phyloP scores from a whole-genome alignment of 768 basidiomycete genomes.

The Suillus decipiens region DNA sequence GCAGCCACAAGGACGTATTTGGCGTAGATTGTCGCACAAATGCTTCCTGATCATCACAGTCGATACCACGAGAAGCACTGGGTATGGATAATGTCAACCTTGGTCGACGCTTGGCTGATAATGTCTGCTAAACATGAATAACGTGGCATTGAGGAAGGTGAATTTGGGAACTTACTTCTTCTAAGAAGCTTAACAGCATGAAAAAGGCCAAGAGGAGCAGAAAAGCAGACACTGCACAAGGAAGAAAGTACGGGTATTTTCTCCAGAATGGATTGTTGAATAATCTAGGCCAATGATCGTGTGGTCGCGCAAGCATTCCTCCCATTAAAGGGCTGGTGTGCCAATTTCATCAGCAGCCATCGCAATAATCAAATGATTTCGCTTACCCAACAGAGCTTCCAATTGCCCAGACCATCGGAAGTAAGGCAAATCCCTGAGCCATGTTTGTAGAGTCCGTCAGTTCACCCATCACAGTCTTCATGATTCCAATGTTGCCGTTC shows the following conservation, averaged over 20 bases:
- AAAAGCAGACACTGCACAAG: slow-evolving; percentile 27
- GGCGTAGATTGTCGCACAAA: slow-evolving; percentile 4
- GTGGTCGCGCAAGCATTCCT: slow-evolving; percentile 56
- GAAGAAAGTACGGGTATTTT: slow-evolving; percentile 40
- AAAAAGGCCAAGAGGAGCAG: slow-evolving; percentile 19
- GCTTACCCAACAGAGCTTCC: slow-evolving; percentile 36
- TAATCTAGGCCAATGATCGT: slow-evolving; percentile 50
- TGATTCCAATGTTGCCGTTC: slow-evolving; percentile 66
- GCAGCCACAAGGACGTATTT: slow-evolving; percentile 46
- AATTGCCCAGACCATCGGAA: slow-evolving; percentile 31
- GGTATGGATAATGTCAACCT: slow-evolving; percentile 12
- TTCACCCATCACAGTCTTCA: slow-evolving; percentile 71
- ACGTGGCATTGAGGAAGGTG: too few species aligned
- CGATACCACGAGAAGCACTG: too few species aligned
- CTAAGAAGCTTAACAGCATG: slow-evolving; percentile 24
- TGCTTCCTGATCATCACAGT: slow-evolving; percentile 13
- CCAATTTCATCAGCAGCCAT: not conserved
- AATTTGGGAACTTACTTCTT: slow-evolving; percentile 29
- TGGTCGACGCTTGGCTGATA: slow-evolving; percentile 12
- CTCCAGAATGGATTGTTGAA: slow-evolving; percentile 45
- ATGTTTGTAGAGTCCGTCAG: slow-evolving; percentile 50
- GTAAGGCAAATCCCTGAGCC: slow-evolving; percentile 27
- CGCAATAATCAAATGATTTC: not conserved
- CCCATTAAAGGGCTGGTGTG: slow-evolving; percentile 63
- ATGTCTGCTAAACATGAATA: slow-evolving; percentile 2